Evolutionary conservation across 2,329 filamentous ascomycete genomes (phyloP).

Genomic region (Aspergillus melleus): DNA sequence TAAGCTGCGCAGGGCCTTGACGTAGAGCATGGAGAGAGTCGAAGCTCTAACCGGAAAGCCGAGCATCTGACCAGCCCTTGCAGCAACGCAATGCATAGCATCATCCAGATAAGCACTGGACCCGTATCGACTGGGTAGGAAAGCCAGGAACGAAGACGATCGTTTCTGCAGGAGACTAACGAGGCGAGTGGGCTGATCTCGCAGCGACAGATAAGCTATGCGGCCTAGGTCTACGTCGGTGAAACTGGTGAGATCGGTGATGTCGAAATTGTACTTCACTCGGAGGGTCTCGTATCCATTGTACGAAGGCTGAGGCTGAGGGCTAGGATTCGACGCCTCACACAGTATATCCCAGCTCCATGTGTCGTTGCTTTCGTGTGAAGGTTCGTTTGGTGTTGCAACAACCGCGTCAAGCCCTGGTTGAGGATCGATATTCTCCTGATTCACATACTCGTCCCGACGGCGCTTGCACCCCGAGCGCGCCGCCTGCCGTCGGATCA

Average conservation of each 20-base stretch:
- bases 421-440: too few species aligned
- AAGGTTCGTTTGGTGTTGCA: neutral
- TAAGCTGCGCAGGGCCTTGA: neutral
- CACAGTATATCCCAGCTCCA: neutral
- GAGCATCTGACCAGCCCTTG: slow-evolving; percentile 1
- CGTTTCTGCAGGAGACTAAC: neutral
- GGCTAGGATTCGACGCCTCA: neutral
- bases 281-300: neutral
- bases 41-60: neutral
- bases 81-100: slow-evolving; percentile 2
- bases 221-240: slow-evolving; percentile 2
- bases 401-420: too few species aligned
- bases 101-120: neutral
- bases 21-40: neutral
- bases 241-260: slow-evolving; percentile 2
- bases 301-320: neutral
- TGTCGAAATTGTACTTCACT: neutral
- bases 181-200: neutral
- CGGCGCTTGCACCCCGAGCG: neutral
- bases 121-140: neutral
- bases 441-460: neutral
- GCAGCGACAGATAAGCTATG: neutral
- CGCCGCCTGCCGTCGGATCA: neutral
- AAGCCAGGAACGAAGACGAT: neutral
- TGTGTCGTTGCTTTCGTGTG: neutral